Percentiles rank a stretch among this genome's conserved stretches.
phyloP scores from a whole-genome alignment of 768 basidiomycete species.

The Podaxis sp. region DNA sequence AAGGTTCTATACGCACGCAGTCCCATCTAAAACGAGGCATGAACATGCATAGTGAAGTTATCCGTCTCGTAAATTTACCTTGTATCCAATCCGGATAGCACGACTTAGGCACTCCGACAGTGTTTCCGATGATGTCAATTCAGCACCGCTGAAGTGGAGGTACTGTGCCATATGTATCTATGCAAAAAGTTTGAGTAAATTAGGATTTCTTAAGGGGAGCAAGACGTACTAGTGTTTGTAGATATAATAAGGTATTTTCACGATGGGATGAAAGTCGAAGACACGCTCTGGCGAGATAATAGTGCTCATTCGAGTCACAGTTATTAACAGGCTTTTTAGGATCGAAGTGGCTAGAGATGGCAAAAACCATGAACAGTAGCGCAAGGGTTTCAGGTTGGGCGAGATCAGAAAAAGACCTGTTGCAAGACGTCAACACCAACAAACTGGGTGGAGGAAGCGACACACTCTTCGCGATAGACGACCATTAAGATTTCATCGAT shows the following conservation, averaged over 20 bases:
- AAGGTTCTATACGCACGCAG: constrained; percentile 39
- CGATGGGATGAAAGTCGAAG: constrained; percentile 40
- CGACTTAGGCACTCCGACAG: constrained; percentile 58
- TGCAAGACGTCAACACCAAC: neutral
- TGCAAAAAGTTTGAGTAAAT: neutral
- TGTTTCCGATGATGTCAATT: constrained; percentile 38
- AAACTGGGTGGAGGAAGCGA: neutral
- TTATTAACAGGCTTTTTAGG: constrained; percentile 41
- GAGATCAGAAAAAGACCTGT: constrained; percentile 7
- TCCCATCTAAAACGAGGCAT: constrained; percentile 30
- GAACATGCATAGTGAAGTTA: neutral
- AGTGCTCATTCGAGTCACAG: constrained; percentile 57
- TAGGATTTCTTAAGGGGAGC: neutral
- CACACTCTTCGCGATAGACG: constrained; percentile 53
- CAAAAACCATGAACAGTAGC: constrained; percentile 62
- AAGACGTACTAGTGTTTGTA: constrained; percentile 52
- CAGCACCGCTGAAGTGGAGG: constrained; percentile 51
- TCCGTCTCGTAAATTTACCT: constrained; percentile 37
- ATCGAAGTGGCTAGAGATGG: constrained; percentile 63
- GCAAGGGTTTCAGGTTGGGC: constrained; percentile 32
- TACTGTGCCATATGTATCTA: constrained; percentile 44
- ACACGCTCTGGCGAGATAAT: constrained; percentile 50
- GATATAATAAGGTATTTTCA: constrained; percentile 49
- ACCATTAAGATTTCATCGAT: constrained; percentile 49
- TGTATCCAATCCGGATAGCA: constrained; percentile 53